Base-by-base conservation (phyloP, 441 rosid species). In the Capsella rubella region DNA sequence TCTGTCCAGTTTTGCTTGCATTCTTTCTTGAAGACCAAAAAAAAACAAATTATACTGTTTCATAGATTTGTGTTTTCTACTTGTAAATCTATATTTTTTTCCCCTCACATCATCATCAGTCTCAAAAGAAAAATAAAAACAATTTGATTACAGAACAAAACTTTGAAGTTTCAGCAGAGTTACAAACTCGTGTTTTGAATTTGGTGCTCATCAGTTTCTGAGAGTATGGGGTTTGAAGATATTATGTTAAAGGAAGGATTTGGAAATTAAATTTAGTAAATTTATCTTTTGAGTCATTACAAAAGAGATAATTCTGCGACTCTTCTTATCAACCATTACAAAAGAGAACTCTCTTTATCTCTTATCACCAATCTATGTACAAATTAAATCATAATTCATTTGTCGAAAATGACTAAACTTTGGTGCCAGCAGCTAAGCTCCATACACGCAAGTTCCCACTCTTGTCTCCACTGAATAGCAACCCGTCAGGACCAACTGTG, bases 401-500 rank as follows among this genome's bases (percentile, higher is more conserved):
- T 8, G 42, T 47, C 65, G 6, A 35, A 37, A 70, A 8, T 7
- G 43, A 21, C 49, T 73, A 75, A 42, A 16, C 68, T 58, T 67
- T 74, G 37, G 55, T 40, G 46, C 3, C 50, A 49, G 67, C 42
- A 57, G 72, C 68, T 45, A 53, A 71, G 50, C 56, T 82, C 87
- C 84, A 79, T 0, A 84, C 72, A 52, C 72, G 63, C 46, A 79
- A 14, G 14, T 28, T 72, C 6, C 88, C 86, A 8, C 27, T 15
- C 21, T 47, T 64, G 16, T 81, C 83, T 18, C 86, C 84, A 8
- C 72, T 82, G 52, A 82, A 82, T 32, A 82, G 63, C n/a, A 79
- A 68, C 4, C 82, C 81, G n/a, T 37, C 65, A 4, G 79, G 83
- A 73, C 86, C 84, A 16, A 67, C 15, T 31, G 78, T 15, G 35